These are phyloP conservation scores for Tulasnella sp. DNA, from an alignment of 768 basidiomycete genomes.

Conservation along the genomic window DNA sequence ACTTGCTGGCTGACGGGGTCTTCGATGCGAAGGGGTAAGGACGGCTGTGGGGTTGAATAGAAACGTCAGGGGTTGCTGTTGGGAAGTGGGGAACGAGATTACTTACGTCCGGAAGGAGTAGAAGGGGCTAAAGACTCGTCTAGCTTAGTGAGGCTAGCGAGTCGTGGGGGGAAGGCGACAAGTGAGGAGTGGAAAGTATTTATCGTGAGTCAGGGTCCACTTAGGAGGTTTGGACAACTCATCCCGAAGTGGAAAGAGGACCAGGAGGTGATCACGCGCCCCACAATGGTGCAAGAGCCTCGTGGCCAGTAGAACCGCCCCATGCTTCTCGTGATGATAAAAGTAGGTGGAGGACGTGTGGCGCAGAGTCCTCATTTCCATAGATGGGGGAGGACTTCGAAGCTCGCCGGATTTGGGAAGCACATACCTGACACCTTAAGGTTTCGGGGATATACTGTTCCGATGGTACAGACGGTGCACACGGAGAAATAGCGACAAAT, in stretches of 20 bases:
- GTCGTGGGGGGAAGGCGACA: not conserved
- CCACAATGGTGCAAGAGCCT: too few relatives aligned
- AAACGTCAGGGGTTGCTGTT: not conserved
- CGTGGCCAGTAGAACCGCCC: too few relatives aligned
- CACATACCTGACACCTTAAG: not conserved
- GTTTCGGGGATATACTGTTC: not conserved
- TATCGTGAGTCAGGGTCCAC: not conserved
- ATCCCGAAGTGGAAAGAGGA: too few relatives aligned
- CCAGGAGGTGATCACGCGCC: too few relatives aligned
- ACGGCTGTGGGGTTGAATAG: not conserved
- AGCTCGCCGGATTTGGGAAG: not conserved
- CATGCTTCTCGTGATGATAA: too few relatives aligned
- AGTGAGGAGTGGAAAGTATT: not conserved
- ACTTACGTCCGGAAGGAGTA: not conserved
- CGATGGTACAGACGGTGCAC: not conserved
- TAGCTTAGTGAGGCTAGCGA: not conserved
- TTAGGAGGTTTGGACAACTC: not conserved
- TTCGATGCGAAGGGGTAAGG: not conserved
- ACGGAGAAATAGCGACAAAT: not conserved
- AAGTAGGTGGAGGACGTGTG: too few relatives aligned
- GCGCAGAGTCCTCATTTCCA: too few relatives aligned
- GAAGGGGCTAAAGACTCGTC: conserved; percentile 1
- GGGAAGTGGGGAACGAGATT: not conserved
- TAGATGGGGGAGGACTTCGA: not conserved
- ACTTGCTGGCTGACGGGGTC: not conserved